Percentiles rank a stretch among this genome's conserved stretches.
phyloP scores from a whole-genome alignment of 2,329 filamentous ascomycete genomes.

The Hypoxylon sp. region DNA sequence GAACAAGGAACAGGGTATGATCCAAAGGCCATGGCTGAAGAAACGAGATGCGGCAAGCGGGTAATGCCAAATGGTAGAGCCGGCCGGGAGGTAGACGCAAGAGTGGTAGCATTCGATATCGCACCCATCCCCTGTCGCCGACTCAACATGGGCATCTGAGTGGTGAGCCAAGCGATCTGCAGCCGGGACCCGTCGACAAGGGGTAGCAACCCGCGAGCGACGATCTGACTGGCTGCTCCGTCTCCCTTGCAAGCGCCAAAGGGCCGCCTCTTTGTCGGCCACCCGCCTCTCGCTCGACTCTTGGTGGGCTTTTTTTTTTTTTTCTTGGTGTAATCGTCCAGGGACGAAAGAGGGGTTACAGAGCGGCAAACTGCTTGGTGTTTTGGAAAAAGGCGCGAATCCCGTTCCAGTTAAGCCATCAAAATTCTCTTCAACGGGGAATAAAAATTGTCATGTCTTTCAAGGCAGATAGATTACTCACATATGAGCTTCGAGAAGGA shows the following conservation, averaged over 20 bases:
- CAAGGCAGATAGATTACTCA: slow-evolving; percentile 8
- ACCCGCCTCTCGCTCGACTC: slow-evolving; percentile 29
- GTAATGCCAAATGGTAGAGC: slow-evolving; percentile 16
- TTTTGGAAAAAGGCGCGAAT: slow-evolving; percentile 29
- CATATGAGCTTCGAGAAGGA: background rate
- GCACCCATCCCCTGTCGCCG: slow-evolving; percentile 22
- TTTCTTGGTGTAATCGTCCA: slow-evolving; percentile 31
- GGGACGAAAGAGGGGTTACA: slow-evolving; percentile 29
- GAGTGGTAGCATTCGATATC: slow-evolving; percentile 26
- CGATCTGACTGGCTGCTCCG: slow-evolving; percentile 36
- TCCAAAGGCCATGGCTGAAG: slow-evolving; percentile 17
- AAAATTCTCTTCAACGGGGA: slow-evolving; percentile 5
- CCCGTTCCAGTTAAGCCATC: slow-evolving; percentile 9
- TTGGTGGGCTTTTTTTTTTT: slow-evolving; percentile 30
- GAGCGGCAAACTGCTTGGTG: slow-evolving; percentile 41
- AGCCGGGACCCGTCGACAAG: slow-evolving; percentile 39
- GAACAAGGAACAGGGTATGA: slow-evolving; percentile 21
- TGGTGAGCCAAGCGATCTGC: slow-evolving; percentile 45
- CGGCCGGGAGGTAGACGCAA: slow-evolving; percentile 31
- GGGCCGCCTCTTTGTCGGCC: slow-evolving; percentile 40
- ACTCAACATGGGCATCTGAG: slow-evolving; percentile 37
- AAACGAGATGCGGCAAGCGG: slow-evolving; percentile 23
- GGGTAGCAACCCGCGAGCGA: slow-evolving; percentile 19
- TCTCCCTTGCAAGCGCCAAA: slow-evolving; percentile 44
- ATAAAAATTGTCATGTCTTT: slow-evolving; percentile 10